These are phyloP conservation scores for Jaapia argillacea DNA, from an alignment of 768 basidiomycete species.

Conservation along the genomic window DNA sequence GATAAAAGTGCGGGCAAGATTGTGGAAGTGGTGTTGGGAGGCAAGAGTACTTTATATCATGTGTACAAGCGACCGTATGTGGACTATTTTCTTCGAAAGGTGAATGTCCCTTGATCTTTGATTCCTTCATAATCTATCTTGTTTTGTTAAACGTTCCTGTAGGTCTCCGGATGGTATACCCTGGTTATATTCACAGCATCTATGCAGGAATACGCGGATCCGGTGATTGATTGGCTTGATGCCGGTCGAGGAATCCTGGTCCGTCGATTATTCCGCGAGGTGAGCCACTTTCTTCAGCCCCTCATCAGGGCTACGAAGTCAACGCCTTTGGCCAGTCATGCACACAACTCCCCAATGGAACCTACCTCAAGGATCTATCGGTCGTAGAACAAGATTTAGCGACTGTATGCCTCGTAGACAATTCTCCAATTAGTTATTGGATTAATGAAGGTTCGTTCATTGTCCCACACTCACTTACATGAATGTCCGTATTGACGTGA, in stretches of 20 bases:
- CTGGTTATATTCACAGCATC: slow-evolving; percentile 98
- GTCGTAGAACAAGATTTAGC: slow-evolving; percentile 84
- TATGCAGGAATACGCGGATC: slow-evolving; percentile 99
- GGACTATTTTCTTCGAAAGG: slow-evolving; percentile 89
- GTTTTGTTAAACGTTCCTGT: slow-evolving; percentile 6
- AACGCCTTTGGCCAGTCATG: slow-evolving; percentile 54
- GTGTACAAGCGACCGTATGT: slow-evolving; percentile 98
- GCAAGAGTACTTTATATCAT: slow-evolving; percentile 86
- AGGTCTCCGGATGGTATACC: slow-evolving; percentile 99
- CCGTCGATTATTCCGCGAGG: slow-evolving; percentile 88
- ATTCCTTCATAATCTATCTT: neutral
- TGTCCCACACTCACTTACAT: neutral
- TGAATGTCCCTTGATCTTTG: slow-evolving; percentile 20
- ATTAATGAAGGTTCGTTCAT: slow-evolving; percentile 74
- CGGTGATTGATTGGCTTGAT: slow-evolving; percentile 99
- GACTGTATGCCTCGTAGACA: slow-evolving; percentile 93
- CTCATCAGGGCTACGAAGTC: slow-evolving; percentile 3
- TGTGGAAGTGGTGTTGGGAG: slow-evolving; percentile 88
- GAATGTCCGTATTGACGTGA: slow-evolving; percentile 1
- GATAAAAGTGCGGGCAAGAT: slow-evolving; percentile 73
- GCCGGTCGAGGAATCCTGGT: slow-evolving; percentile 85
- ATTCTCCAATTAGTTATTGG: slow-evolving; percentile 87
- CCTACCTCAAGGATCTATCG: slow-evolving; percentile 89
- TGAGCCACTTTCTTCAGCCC: slow-evolving; percentile 26
- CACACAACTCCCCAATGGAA: slow-evolving; percentile 84